phyloP scores from a whole-genome alignment of 176 grass and related monocot genomes.

The Elaeis guineensis region DNA sequence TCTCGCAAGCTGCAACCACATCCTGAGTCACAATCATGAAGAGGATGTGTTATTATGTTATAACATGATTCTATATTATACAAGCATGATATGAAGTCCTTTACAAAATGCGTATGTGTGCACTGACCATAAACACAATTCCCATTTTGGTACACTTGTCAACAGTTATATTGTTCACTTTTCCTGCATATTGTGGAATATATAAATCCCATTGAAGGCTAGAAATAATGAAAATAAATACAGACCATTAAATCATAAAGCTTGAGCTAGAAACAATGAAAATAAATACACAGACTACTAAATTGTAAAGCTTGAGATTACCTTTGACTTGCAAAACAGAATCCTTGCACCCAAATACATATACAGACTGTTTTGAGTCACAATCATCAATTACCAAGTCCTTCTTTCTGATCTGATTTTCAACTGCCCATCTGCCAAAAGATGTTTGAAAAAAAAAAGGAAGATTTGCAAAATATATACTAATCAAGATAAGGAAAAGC shows the following conservation, averaged over 20 bases:
- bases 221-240: neutral
- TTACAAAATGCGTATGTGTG: slow-evolving; percentile 1
- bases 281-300: slow-evolving; percentile 3
- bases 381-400: slow-evolving; percentile 82
- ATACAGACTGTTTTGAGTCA: slow-evolving; percentile 89
- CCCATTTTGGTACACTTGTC: slow-evolving; percentile 96
- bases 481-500: too few relatives aligned
- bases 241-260: slow-evolving; percentile 10
- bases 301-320: slow-evolving; percentile 28
- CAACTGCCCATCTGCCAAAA: slow-evolving; percentile 67
- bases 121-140: slow-evolving; percentile 74
- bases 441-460: neutral
- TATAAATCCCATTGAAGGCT: neutral
- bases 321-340: slow-evolving; percentile 95
- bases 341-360: slow-evolving; percentile 94
- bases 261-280: neutral
- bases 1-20: slow-evolving; percentile 94
- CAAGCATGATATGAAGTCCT: too few relatives aligned
- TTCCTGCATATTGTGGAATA: slow-evolving; percentile 42
- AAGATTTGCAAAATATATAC: too few relatives aligned
- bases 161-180: slow-evolving; percentile 99
- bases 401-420: slow-evolving; percentile 93
- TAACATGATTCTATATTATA: too few relatives aligned
- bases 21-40: slow-evolving; percentile 55
- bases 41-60: slow-evolving; percentile 7